phyloP scores from a whole-genome alignment of 176 grass and related monocot species.

The Neostapfia colusana region DNA sequence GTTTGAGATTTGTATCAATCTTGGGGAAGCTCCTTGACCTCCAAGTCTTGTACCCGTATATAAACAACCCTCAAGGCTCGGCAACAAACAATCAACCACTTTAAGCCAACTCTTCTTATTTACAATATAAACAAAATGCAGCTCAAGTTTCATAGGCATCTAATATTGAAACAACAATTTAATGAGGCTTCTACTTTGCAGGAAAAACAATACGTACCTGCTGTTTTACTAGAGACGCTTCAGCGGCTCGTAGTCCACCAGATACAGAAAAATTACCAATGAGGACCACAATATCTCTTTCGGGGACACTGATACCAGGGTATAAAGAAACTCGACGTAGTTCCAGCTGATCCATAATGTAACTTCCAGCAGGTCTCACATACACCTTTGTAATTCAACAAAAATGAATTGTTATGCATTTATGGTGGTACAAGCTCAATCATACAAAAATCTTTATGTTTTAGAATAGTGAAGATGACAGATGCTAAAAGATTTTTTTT shows the following conservation, averaged over 20 bases:
- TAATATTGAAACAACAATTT: background rate
- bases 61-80: too few relatives aligned
- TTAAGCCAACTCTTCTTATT: background rate
- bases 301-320: slow-evolving; percentile 50
- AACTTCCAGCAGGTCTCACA: slow-evolving; percentile 79
- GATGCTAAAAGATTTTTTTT: background rate
- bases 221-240: slow-evolving; percentile 56
- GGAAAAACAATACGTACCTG: slow-evolving; percentile 45
- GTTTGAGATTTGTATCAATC: too few relatives aligned
- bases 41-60: too few relatives aligned
- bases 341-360: slow-evolving; percentile 80
- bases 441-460: background rate
- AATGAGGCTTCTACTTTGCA: background rate
- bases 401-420: background rate
- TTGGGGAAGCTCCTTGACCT: too few relatives aligned
- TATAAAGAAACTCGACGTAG: slow-evolving; percentile 51
- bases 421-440: background rate
- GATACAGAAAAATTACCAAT: slow-evolving; percentile 66
- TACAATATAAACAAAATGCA: background rate
- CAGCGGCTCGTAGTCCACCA: slow-evolving; percentile 57
- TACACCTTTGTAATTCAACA: slow-evolving; percentile 55
- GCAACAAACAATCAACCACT: too few relatives aligned
- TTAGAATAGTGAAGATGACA: background rate
- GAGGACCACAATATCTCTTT: slow-evolving; percentile 50
- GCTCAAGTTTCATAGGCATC: background rate